Conservation (phyloP, 768 basidiomycete genomes). For the Boletales sp. region DNA sequence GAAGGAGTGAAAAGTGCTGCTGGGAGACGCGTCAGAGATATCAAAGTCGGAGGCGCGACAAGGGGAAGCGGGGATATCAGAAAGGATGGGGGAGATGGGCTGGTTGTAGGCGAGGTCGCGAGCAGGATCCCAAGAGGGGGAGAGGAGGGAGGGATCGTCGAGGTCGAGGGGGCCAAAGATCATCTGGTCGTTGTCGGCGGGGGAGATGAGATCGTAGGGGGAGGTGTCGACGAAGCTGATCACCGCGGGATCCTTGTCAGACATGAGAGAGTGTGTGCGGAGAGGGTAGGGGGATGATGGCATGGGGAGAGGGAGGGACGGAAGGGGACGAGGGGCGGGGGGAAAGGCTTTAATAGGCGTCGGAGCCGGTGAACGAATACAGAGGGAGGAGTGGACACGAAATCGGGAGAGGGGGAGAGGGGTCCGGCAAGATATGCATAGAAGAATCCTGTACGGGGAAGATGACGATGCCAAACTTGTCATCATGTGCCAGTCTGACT, state of each 20-base stretch:
- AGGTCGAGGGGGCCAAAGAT: conserved; percentile 35
- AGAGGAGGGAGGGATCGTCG: conserved; percentile 28
- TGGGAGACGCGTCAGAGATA: conserved; percentile 38
- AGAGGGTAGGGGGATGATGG: too few relatives aligned
- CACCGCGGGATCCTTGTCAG: conserved; percentile 19
- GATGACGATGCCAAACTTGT: conserved; percentile 29
- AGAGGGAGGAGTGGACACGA: conserved; percentile 16
- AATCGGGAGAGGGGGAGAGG: conserved; percentile 39
- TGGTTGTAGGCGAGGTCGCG: conserved; percentile 34
- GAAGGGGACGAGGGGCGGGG: conserved; percentile 17
- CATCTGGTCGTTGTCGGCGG: conserved; percentile 30
- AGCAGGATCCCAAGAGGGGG: conserved; percentile 26
- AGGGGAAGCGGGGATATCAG: conserved; percentile 37
- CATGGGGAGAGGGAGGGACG: conserved; percentile 16
- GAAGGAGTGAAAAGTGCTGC: conserved; percentile 33
- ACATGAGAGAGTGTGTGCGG: too few relatives aligned
- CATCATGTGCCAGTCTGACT: conserved; percentile 42
- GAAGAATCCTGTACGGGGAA: conserved; percentile 29
- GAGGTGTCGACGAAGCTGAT: conserved; percentile 35
- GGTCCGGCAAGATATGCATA: conserved; percentile 36
- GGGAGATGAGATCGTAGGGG: conserved; percentile 34
- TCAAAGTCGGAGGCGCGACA: conserved; percentile 41
- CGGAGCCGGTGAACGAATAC: conserved; percentile 24
- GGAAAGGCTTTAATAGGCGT: conserved; percentile 35
- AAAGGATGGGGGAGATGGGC: conserved; percentile 40